Evolutionary conservation across 306 rosid genomes (phyloP).

Genomic region (Nissolia schottii): DNA sequence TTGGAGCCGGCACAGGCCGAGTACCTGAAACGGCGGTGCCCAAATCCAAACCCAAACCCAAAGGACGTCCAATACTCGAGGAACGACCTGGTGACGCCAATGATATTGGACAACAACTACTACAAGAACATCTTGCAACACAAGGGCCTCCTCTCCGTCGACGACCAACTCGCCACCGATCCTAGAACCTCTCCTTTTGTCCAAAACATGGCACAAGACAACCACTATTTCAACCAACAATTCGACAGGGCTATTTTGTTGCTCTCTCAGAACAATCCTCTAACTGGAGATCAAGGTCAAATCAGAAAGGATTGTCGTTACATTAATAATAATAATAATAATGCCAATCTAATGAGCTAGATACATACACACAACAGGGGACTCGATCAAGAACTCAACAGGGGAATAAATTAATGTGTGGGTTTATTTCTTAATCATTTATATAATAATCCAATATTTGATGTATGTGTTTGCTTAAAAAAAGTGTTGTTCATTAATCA

Average conservation of each 20-base stretch:
- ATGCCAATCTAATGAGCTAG: conserved; percentile 20
- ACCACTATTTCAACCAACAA: conserved; percentile 57
- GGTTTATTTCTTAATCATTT: too few species aligned
- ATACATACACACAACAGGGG: neutral
- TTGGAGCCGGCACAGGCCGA: conserved; percentile 49
- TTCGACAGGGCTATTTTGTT: conserved; percentile 53
- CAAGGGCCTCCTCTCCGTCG: conserved; percentile 66
- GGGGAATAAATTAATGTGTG: too few species aligned
- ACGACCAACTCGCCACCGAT: conserved; percentile 54
- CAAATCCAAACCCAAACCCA: conserved; percentile 61
- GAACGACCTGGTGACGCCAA: conserved; percentile 64
- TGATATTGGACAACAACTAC: conserved; percentile 74
- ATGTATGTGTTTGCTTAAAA: neutral
- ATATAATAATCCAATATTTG: neutral
- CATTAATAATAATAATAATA: too few species aligned
- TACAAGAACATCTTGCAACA: conserved; percentile 58
- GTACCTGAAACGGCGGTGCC: conserved; percentile 69
- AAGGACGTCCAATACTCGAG: conserved; percentile 47
- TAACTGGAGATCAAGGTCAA: conserved; percentile 53
- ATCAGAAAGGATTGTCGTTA: conserved; percentile 76
- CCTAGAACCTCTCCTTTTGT: conserved; percentile 66
- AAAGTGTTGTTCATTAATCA: neutral
- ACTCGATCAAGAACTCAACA: too few species aligned
- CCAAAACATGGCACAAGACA: conserved; percentile 66
- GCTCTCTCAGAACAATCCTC: conserved; percentile 68